Percentiles rank a stretch among this genome's conserved stretches.
phyloP scores from a whole-genome alignment of 352 stramenopile genomes.

The Phytophthora vignae region DNA sequence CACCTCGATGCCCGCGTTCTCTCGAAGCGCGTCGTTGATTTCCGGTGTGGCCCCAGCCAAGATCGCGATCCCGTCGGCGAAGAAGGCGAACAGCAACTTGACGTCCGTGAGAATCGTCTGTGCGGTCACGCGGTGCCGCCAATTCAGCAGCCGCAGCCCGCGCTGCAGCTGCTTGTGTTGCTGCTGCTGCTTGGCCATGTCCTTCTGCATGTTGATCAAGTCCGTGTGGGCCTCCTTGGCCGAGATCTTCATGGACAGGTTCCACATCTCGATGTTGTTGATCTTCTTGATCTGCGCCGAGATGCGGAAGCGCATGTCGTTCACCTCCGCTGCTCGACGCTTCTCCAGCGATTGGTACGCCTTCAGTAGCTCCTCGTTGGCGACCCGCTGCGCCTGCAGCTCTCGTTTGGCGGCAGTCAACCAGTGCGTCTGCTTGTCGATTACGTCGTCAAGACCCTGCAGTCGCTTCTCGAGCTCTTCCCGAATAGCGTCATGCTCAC shows the following conservation, averaged over 20 bases:
- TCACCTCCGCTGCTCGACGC: slow-evolving; percentile 72
- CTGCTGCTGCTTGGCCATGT: slow-evolving; percentile 47
- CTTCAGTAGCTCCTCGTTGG: slow-evolving; percentile 75
- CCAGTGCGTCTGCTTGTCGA: slow-evolving; percentile 70
- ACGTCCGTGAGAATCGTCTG: slow-evolving; percentile 76
- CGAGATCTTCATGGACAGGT: slow-evolving; percentile 75
- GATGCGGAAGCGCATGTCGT: slow-evolving; percentile 84
- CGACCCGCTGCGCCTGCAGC: slow-evolving; percentile 66
- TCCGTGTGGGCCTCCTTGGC: slow-evolving; percentile 65
- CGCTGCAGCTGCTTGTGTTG: slow-evolving; percentile 78
- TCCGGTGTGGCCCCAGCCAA: slow-evolving; percentile 54
- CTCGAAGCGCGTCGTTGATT: slow-evolving; percentile 61
- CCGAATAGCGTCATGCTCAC: slow-evolving; percentile 48
- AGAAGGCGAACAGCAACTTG: slow-evolving; percentile 73
- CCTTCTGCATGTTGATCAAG: slow-evolving; percentile 54
- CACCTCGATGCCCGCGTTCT: slow-evolving; percentile 74
- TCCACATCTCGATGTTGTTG: slow-evolving; percentile 86
- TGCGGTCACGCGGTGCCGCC: slow-evolving; percentile 71
- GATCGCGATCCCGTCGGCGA: slow-evolving; percentile 63
- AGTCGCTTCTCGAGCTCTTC: slow-evolving; percentile 53
- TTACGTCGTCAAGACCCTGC: slow-evolving; percentile 36
- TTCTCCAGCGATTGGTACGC: slow-evolving; percentile 75
- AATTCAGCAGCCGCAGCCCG: slow-evolving; percentile 68
- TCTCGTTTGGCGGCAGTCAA: slow-evolving; percentile 74
- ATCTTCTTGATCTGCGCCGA: slow-evolving; percentile 71